Evolutionary conservation across 1,284 basidiomycete genomes (phyloP).

Genomic region (Pseudozyma sp.): DNA sequence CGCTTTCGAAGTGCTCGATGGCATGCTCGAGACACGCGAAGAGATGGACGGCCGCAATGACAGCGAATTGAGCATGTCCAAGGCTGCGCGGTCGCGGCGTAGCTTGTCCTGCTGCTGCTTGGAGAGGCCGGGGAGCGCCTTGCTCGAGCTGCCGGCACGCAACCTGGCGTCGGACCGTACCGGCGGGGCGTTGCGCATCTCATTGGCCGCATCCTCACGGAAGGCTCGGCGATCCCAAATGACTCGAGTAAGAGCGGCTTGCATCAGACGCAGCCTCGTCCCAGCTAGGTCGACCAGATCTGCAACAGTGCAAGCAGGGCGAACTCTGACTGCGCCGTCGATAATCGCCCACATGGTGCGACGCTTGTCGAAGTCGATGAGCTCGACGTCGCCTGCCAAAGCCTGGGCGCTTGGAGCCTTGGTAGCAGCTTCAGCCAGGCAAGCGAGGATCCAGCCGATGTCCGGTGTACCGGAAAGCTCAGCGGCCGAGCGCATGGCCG

Average conservation of each 20-base stretch:
- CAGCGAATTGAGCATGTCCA: constrained; percentile 35
- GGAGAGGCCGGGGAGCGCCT: constrained; percentile 47
- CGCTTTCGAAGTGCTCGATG: constrained; percentile 13
- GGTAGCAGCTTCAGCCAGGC: constrained; percentile 56
- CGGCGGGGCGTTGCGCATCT: constrained; percentile 48
- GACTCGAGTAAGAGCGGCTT: constrained; percentile 50
- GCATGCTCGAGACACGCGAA: constrained; percentile 48
- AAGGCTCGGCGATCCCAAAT: constrained; percentile 60
- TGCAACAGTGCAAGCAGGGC: constrained; percentile 39
- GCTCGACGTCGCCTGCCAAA: constrained; percentile 34
- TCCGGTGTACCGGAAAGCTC: constrained; percentile 54
- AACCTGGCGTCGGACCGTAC: constrained; percentile 27
- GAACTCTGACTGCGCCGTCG: constrained; percentile 48
- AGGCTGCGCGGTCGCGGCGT: constrained; percentile 51
- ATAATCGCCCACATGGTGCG: constrained; percentile 59
- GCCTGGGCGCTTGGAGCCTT: constrained; percentile 32
- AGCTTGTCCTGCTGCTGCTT: constrained; percentile 60
- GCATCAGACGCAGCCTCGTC: constrained; percentile 54
- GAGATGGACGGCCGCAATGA: constrained; percentile 35
- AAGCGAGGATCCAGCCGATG: constrained; percentile 64
- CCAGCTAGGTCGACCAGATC: constrained; percentile 56
- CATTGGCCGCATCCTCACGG: constrained; percentile 61
- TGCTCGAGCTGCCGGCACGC: constrained; percentile 33
- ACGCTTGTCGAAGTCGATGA: constrained; percentile 64
- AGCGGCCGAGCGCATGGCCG: constrained; percentile 21